Percentiles rank a stretch among this genome's conserved stretches.
Evolutionary conservation across 2,329 filamentous ascomycete genomes (phyloP).

Genomic region (Beauveria sp.): DNA sequence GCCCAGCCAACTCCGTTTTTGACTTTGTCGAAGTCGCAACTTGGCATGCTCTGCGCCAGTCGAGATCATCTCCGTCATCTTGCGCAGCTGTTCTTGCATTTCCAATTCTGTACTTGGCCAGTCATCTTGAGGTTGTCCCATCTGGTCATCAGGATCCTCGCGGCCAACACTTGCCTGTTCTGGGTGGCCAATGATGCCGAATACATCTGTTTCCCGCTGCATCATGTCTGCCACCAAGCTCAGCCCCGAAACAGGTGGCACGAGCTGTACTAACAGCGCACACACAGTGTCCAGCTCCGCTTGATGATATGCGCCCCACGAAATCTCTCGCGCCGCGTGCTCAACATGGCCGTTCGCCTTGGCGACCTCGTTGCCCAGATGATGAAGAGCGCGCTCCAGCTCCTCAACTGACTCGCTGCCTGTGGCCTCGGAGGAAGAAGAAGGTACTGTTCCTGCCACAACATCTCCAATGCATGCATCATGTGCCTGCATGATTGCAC

Average conservation of each 20-base stretch:
- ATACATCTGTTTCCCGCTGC: slow-evolving; percentile 13
- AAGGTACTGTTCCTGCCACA: neutral
- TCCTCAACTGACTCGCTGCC: neutral
- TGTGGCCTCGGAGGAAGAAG: neutral
- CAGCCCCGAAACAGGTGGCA: neutral
- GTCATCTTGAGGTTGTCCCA: neutral
- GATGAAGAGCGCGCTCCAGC: neutral
- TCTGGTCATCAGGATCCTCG: neutral
- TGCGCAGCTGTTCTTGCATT: neutral
- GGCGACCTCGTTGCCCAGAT: slow-evolving; percentile 1
- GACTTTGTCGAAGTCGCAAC: neutral
- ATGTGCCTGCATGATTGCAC: neutral
- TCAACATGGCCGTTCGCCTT: slow-evolving; percentile 6
- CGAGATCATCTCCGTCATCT: neutral
- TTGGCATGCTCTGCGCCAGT: neutral
- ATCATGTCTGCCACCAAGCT: slow-evolving; percentile 8
- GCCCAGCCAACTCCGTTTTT: neutral
- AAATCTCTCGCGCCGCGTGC: slow-evolving; percentile 6
- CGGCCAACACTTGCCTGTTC: neutral
- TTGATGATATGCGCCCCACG: slow-evolving; percentile 3
- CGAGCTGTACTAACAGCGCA: neutral
- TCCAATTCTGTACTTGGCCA: neutral
- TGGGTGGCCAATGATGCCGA: slow-evolving; percentile 19
- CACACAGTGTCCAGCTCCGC: neutral
- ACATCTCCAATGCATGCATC: neutral